Base-by-base conservation (phyloP, 306 rosid genomes). In the Calophaca sinica region DNA sequence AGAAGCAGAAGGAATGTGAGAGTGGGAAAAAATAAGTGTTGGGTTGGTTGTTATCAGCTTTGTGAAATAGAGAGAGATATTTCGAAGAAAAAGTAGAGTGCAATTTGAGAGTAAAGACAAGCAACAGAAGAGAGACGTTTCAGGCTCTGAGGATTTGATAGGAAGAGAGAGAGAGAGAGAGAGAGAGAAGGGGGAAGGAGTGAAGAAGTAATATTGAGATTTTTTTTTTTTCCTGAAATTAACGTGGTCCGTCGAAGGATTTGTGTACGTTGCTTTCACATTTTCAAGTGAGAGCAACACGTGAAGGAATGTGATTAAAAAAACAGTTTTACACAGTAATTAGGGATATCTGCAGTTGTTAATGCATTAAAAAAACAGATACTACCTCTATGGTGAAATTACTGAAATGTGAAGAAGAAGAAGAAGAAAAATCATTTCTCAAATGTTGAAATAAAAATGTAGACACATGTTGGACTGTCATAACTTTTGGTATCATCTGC, bases 21-120 rank as follows among this genome's bases (percentile, higher is more conserved):
- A 31, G 26, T 20, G 26, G 26, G 38, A 44, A 51, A 46, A 2
- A 4, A 32, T 28, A 5, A 64, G 52, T 14, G 66, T n/a, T 31
- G 13, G 51, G 45, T 33, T 54, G 5, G 41, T 79, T 20, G 26
- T 20, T 20, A 20, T 20, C 67, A 68, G 58, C 33, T 78, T 6
- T 14, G 5, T 5, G 53, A 31, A 74, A 13, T 6, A 50, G 36
- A 49, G 48, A 42, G 48, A 85, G 77, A 80, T 77, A 55, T 69
- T 80, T 80, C 36, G 41, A 80, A 29, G 13, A 6, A 68, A 81
- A 79, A 62, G 54, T 36, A 10, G 20, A 2, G 6, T 10, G 29
- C 13, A 36, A 70, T n/a, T 64, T 52, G 51, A 59, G 57, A 63
- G 49, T 12, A 4, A 28, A 26, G 70, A 75, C 63, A 78, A 29